These are phyloP conservation scores for Nannochloropsis gaditana DNA, from an alignment of 108 stramenopile genomes.

Conservation along the genomic window DNA sequence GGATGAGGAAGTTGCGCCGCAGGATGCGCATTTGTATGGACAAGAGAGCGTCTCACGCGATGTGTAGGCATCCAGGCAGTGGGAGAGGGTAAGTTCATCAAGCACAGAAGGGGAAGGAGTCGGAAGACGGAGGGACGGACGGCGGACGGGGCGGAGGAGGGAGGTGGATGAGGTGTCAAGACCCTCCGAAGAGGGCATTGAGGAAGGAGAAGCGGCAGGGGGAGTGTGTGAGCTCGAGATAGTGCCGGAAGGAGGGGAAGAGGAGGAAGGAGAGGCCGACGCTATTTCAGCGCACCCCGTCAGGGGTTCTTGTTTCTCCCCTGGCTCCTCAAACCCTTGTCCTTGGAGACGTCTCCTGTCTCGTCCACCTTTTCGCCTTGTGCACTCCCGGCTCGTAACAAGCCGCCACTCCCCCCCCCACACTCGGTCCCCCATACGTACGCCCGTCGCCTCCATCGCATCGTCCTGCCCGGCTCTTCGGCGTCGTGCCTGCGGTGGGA, in stretches of 20 bases:
- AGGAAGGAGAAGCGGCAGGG: neutral
- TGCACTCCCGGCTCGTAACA: too few species aligned
- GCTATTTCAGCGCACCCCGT: too few species aligned
- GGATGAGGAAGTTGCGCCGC: constrained; percentile 23
- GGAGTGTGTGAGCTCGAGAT: too few species aligned
- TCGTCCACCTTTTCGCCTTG: too few species aligned
- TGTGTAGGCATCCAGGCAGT: constrained; percentile 41
- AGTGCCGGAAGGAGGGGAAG: neutral
- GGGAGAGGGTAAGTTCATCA: constrained; percentile 25
- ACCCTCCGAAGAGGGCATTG: neutral
- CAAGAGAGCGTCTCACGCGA: constrained; percentile 32
- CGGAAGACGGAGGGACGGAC: neutral
- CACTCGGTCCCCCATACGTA: too few species aligned
- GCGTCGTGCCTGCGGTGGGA: too few species aligned
- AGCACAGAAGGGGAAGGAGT: neutral
- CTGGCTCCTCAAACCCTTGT: too few species aligned
- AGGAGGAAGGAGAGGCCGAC: neutral
- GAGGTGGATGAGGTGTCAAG: neutral
- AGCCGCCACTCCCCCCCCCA: too few species aligned
- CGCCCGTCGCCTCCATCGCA: too few species aligned
- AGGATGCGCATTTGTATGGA: constrained; percentile 38
- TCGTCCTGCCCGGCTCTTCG: too few species aligned
- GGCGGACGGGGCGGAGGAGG: neutral
- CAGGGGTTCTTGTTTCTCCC: too few species aligned
- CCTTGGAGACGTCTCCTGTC: too few species aligned